A percentile compares a stretch with the other conserved stretches of the same genome.
Conservation (phyloP, 495 filamentous ascomycete species). For the Immersiella caudata region DNA sequence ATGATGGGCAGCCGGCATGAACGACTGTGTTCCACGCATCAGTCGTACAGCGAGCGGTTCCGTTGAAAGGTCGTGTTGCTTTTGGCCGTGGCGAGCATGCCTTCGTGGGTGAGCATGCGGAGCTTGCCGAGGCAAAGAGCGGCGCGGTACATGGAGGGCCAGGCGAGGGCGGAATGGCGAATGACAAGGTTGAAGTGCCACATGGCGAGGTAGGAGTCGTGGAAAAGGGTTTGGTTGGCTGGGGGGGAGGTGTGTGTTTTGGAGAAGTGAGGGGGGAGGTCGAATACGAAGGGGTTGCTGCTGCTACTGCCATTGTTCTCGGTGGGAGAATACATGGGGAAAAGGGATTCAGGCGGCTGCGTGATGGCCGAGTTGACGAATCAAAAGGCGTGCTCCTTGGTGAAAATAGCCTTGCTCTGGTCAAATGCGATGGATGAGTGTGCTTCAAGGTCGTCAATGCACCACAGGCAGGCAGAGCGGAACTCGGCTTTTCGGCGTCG, state of each 20-base stretch:
- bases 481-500: conserved; percentile 2
- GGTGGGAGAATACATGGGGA: too few relatives aligned
- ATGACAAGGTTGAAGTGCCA: conserved; percentile 18
- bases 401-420: conserved; percentile 16
- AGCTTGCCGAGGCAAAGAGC: neutral
- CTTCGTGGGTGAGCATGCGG: neutral
- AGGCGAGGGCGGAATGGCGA: conserved; percentile 20
- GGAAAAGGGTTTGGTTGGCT: conserved; percentile 13
- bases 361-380: conserved; percentile 4
- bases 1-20: neutral
- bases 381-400: conserved; percentile 22
- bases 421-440: neutral
- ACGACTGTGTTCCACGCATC: neutral
- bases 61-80: conserved; percentile 14
- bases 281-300: neutral
- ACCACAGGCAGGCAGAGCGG: neutral
- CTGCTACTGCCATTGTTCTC: too few relatives aligned
- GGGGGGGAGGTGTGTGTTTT: conserved; percentile 4
- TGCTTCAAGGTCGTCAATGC: conserved; percentile 8
- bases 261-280: neutral
- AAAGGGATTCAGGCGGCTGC: neutral
- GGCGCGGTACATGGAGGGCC: conserved; percentile 21
- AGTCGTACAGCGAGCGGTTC: conserved; percentile 6
- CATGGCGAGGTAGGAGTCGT: conserved; percentile 12
- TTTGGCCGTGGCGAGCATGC: neutral